A percentile compares a stretch with the other conserved stretches of the same genome.
Conservation (phyloP, 805 yeast species). For the Pichia sporocuriosa region DNA sequence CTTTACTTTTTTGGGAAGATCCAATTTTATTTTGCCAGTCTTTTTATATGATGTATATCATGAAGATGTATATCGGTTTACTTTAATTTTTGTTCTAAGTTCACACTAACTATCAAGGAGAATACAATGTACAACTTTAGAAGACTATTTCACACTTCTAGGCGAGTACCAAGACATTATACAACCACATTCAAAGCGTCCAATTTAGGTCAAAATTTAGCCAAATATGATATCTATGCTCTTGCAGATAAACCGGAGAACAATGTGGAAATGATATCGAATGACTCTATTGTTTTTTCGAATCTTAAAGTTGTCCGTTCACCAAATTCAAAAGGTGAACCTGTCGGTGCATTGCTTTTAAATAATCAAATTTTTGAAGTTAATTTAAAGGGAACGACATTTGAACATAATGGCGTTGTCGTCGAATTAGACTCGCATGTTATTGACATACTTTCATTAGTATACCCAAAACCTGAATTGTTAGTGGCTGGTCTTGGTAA, state of each 20-base stretch:
- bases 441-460: slow-evolving; percentile 43
- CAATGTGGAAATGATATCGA: slow-evolving; percentile 43
- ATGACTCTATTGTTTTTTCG: slow-evolving; percentile 54
- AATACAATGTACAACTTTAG: background rate
- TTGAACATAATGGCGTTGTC: slow-evolving; percentile 30
- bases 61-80: too few relatives aligned
- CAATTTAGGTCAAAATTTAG: slow-evolving; percentile 31
- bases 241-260: slow-evolving; percentile 40
- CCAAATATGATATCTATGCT: slow-evolving; percentile 41
- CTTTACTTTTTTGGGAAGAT: too few relatives aligned
- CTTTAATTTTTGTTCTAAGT: too few relatives aligned
- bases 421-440: slow-evolving; percentile 36
- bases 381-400: slow-evolving; percentile 31
- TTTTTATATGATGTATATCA: too few relatives aligned
- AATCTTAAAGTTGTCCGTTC: slow-evolving; percentile 43
- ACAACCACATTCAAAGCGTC: slow-evolving; percentile 28
- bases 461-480: slow-evolving; percentile 75
- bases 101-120: too few relatives aligned
- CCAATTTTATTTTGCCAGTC: too few relatives aligned
- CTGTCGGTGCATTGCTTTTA: slow-evolving; percentile 42
- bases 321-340: slow-evolving; percentile 31
- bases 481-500: slow-evolving; percentile 66
- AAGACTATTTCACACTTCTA: slow-evolving; percentile 12
- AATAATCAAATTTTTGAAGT: slow-evolving; percentile 59
- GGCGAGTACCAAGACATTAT: slow-evolving; percentile 14